These are phyloP conservation scores for Fistulifera pelliculosa DNA, from an alignment of 108 stramenopile species.

Conservation along the genomic window DNA sequence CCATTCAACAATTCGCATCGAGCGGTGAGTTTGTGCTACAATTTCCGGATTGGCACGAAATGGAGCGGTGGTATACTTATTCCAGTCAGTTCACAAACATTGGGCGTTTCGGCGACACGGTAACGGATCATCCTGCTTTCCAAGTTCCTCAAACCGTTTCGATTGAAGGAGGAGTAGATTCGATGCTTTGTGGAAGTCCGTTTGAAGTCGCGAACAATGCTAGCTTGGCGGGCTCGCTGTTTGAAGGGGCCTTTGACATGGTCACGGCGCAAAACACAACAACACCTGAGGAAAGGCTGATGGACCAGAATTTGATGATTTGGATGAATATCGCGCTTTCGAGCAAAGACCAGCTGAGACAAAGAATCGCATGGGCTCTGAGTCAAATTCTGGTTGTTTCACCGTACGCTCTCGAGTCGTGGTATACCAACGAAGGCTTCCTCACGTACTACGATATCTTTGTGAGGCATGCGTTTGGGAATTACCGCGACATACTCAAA, in stretches of 20 bases:
- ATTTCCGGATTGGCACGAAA: slow-evolving; percentile 12
- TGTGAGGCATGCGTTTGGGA: slow-evolving; percentile 54
- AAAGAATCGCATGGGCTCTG: slow-evolving; percentile 70
- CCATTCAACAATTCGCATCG: slow-evolving; percentile 7
- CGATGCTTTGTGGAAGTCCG: slow-evolving; percentile 38
- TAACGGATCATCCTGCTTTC: neutral
- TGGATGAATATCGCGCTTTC: slow-evolving; percentile 28
- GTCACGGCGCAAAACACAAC: too few species aligned
- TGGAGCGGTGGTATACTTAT: slow-evolving; percentile 11
- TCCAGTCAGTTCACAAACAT: neutral
- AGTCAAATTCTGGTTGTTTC: slow-evolving; percentile 36
- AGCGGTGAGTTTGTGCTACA: neutral
- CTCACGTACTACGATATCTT: slow-evolving; percentile 44
- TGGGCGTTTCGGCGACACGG: slow-evolving; percentile 8
- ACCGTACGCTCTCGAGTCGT: neutral
- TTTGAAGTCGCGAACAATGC: slow-evolving; percentile 53
- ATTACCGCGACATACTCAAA: slow-evolving; percentile 41
- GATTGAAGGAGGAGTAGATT: slow-evolving; percentile 3
- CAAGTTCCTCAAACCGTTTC: too few species aligned
- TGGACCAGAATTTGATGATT: slow-evolving; percentile 6
- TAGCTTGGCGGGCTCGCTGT: neutral
- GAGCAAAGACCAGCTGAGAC: slow-evolving; percentile 53
- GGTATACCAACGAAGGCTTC: slow-evolving; percentile 2
- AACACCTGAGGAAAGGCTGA: too few species aligned
- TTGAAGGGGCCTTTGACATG: neutral